A percentile compares a stretch with the other conserved stretches of the same genome.
Conservation (phyloP, 2,329 filamentous ascomycete genomes). For the Periconia digitata region DNA sequence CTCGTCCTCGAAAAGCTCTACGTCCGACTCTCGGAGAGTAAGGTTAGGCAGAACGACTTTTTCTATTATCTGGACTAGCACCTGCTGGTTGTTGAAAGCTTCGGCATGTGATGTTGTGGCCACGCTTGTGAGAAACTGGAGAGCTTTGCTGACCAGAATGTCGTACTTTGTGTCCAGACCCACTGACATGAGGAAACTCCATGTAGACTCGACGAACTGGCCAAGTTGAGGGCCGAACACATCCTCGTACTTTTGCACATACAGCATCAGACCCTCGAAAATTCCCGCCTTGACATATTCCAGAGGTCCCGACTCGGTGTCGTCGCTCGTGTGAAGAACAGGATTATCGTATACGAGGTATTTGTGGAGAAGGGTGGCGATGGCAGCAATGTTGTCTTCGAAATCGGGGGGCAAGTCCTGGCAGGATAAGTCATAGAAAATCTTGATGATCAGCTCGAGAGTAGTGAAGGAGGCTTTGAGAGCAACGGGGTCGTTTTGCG, state of each 20-base stretch:
- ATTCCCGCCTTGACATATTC: conserved; percentile 92
- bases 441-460: conserved; percentile 84
- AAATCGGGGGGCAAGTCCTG: conserved; percentile 95
- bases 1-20: conserved; percentile 97
- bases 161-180: conserved; percentile 92
- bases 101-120: conserved; percentile 75
- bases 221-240: conserved; percentile 80
- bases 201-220: conserved; percentile 86
- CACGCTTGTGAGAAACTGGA: conserved; percentile 92
- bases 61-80: conserved; percentile 84
- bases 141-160: conserved; percentile 86
- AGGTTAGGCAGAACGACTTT: conserved; percentile 96
- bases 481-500: conserved; percentile 71
- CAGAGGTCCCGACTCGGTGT: conserved; percentile 80
- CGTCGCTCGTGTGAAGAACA: conserved; percentile 81
- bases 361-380: conserved; percentile 82
- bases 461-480: conserved; percentile 81
- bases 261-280: conserved; percentile 86
- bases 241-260: conserved; percentile 93
- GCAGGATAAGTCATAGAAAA: conserved; percentile 95
- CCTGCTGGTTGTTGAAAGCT: conserved; percentile 80
- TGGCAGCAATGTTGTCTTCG: conserved; percentile 79
- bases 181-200: conserved; percentile 85
- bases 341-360: conserved; percentile 89
- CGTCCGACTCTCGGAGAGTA: conserved; percentile 84